Base-by-base conservation (phyloP, 2,329 filamentous ascomycete species). In the Aspergillus fumigatiaffinis region DNA sequence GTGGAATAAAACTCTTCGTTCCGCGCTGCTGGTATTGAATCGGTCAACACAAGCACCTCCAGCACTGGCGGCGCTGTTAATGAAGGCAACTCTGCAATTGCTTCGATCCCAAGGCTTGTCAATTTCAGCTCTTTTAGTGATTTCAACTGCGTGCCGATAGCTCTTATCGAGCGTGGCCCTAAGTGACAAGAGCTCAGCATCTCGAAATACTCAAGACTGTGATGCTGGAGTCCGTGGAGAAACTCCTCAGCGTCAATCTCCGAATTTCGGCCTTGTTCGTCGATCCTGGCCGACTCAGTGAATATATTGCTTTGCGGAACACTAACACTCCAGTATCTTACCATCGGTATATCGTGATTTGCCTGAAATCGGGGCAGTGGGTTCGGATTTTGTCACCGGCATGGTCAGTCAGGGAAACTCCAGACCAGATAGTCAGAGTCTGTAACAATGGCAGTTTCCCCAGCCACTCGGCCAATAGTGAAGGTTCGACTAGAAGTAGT, bases 191-290 rank as follows among this genome's bases (percentile, higher is more conserved):
- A 75, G 65, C 82, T 83, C 54, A 85, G 78, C 28, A 86, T 79
- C 56, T 84, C 77, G 55, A 90, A 85, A 21, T 79, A 79, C 55
- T 78, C 77, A 10, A 91, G 72, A 1, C 80, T 84, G 60, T 89
- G 80, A 2, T 80, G 77, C 20, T 73, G 78, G 51, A 90, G 76
- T 1, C 77, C 76, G 25, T 73, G 73, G 50, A 90, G 77, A 64
- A 90, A 88, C 2, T 75, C 73, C 0, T 85, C 81, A 51, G 88
- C 76, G 44, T 83, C 77, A 28, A 79, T 72, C 58, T 90, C 87
- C 6, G 81, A 78, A n/a, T 80, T 77, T 0, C 71, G 41, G 12
- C 60, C 51, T n/a, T 54, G 50, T 25, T 50, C 42, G 66, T 26
- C 75, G 73, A 17, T 63, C 63, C 69, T 75, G 28, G 64, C 14